Conservation (phyloP, 345 rosid genomes). For the Cardamine chenopodiifolia region DNA sequence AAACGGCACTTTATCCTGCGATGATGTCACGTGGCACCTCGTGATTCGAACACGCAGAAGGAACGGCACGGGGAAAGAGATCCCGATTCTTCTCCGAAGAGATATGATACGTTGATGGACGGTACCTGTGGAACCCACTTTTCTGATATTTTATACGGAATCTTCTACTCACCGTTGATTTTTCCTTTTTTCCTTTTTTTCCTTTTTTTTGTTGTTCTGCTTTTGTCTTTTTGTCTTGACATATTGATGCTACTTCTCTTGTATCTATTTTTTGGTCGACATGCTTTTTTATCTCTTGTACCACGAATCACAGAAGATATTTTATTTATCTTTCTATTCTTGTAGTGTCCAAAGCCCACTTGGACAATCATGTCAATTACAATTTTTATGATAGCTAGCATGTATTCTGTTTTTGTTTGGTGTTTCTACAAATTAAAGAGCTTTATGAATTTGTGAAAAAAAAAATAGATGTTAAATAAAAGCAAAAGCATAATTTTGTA, state of each 20-base stretch:
- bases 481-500: neutral
- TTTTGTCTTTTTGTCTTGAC: slow-evolving; percentile 37
- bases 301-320: slow-evolving; percentile 25
- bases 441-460: neutral
- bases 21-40: slow-evolving; percentile 37
- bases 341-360: slow-evolving; percentile 30
- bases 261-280: slow-evolving; percentile 27
- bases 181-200: neutral
- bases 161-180: slow-evolving; percentile 30
- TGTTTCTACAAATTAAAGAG: neutral
- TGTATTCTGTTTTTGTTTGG: neutral
- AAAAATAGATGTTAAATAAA: neutral
- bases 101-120: slow-evolving; percentile 6
- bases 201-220: neutral
- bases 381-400: neutral
- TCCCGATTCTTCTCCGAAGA: slow-evolving; percentile 7
- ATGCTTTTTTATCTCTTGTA: neutral
- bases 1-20: slow-evolving; percentile 45
- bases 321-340: neutral
- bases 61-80: slow-evolving; percentile 33
- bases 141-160: slow-evolving; percentile 1
- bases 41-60: slow-evolving; percentile 39
- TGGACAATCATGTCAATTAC: slow-evolving; percentile 6
- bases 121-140: slow-evolving; percentile 28
- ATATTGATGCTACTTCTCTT: slow-evolving; percentile 23